These are phyloP conservation scores for Neurospora sp. DNA, from an alignment of 495 filamentous ascomycete species.

Conservation along the genomic window DNA sequence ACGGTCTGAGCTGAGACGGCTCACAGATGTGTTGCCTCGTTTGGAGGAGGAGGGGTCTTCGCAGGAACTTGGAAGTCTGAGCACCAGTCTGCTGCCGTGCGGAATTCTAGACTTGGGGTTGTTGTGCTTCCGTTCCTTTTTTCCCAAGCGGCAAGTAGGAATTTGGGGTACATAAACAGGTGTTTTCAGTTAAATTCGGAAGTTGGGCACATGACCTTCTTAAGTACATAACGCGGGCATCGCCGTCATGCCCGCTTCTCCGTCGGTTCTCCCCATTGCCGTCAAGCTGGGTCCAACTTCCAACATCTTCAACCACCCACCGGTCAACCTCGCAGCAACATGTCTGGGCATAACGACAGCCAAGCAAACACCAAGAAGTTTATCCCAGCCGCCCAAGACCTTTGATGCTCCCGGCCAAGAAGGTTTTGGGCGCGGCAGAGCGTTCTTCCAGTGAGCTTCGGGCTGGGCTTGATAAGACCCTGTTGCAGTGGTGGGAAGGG, in stretches of 20 bases:
- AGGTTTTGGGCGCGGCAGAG: background rate
- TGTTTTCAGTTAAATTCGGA: background rate
- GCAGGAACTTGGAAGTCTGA: background rate
- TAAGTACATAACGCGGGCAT: background rate
- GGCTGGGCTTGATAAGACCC: background rate
- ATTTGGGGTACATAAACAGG: background rate
- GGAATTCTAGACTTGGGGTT: background rate
- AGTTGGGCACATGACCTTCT: background rate
- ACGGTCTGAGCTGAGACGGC: background rate
- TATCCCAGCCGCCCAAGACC: conserved; percentile 13
- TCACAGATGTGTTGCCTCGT: background rate
- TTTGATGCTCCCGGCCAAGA: background rate
- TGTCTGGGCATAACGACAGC: conserved; percentile 5
- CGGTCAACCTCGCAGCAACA: background rate
- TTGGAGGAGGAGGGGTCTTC: background rate
- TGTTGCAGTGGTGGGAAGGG: background rate
- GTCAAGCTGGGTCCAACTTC: background rate
- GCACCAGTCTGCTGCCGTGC: background rate
- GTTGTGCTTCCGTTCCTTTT: background rate
- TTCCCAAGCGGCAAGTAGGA: background rate
- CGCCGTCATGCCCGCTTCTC: background rate
- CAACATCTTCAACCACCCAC: conserved; percentile 5
- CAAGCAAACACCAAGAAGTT: conserved; percentile 22
- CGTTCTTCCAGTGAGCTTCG: background rate
- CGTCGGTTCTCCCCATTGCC: background rate